A percentile compares a stretch with the other conserved stretches of the same genome.
These are phyloP conservation scores for Ilyonectria sp. DNA, from an alignment of 2,329 filamentous ascomycete genomes.

Conservation along the genomic window DNA sequence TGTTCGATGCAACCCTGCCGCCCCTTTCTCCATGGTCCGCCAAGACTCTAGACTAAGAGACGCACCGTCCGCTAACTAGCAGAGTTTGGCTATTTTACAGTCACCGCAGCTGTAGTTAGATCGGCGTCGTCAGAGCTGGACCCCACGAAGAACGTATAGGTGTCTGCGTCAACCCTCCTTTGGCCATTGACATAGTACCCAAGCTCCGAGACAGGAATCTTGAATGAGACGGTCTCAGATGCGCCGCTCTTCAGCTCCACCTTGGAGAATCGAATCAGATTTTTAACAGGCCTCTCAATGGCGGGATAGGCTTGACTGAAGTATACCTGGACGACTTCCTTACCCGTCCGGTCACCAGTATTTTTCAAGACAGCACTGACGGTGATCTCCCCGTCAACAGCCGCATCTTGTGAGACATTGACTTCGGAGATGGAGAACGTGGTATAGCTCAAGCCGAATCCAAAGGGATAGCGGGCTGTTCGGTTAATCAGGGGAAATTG, in stretches of 20 bases:
- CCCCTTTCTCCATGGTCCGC: too few species aligned
- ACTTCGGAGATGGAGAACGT: conserved; percentile 69
- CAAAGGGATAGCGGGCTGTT: conserved; percentile 58
- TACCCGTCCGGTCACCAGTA: conserved; percentile 62
- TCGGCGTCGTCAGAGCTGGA: neutral
- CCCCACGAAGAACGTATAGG: neutral
- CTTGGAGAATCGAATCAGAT: conserved; percentile 74
- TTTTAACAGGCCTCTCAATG: conserved; percentile 66
- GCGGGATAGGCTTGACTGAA: conserved; percentile 62
- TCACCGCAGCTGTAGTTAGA: too few species aligned
- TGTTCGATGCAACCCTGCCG: too few species aligned
- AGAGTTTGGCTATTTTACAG: too few species aligned
- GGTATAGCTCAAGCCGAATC: conserved; percentile 76
- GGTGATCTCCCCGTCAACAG: conserved; percentile 24
- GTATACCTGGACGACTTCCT: conserved; percentile 68
- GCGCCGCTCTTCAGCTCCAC: conserved; percentile 70
- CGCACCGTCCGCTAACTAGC: too few species aligned
- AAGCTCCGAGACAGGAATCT: conserved; percentile 39
- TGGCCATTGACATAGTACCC: conserved; percentile 42
- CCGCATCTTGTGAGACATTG: conserved; percentile 49
- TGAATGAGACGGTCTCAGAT: conserved; percentile 2
- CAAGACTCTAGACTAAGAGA: too few species aligned
- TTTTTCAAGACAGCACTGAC: conserved; percentile 70
- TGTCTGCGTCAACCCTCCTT: neutral
- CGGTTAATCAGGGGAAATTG: conserved; percentile 40